Base-by-base conservation (phyloP, 805 yeast genomes). In the Pichia nanzhaoensis region DNA sequence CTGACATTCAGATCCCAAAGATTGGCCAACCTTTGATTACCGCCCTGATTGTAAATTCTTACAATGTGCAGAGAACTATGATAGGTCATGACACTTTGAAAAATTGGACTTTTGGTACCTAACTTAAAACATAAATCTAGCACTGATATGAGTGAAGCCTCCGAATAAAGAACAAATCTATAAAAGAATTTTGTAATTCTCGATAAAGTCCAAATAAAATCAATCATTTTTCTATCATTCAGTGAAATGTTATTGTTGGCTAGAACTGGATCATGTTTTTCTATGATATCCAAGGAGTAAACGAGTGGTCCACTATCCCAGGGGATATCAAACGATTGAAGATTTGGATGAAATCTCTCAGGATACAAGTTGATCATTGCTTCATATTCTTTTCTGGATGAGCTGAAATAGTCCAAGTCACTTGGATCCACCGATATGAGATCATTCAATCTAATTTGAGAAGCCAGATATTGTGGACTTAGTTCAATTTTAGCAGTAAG, bases 181-280 rank as follows among this genome's bases (percentile, higher is more conserved):
- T 39, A 50, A 13, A 42, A 48, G 12, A 39, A 40, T 27, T 37
- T 44, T 9, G 51, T 45, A 8, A 38, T 28, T 10, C 34, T 34
- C 14, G 47, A 24, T 13, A 48, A 28, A 3, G 52, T 42, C 53
- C 53, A 50, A n/a, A 49, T 42, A 37, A 50, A 50, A 35, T 50
- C 44, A 16, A 48, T 32, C 10, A 48, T 22, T 22, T n/a, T 12
- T n/a, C 38, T 42, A 21, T 42, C 38, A 19, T 31, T 38, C n/a
- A 45, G n/a, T n/a, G 22, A 18, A 2, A 38, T 27, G 13, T 27
- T 28, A 19, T 19, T 34, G 13, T 36, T 14, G 0, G 21, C 8
- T 7, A 31, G 12, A 4, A 48, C 14, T 7, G 51, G 48, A 31
- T 49, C 52, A 41, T 44, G 9, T 22, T 39, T 18, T 18, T 41